Evolutionary conservation across 2,329 filamentous ascomycete genomes (phyloP), one percentile per base, ranked within the genome.

Genomic region (Xylariaceae sp.): DNA sequence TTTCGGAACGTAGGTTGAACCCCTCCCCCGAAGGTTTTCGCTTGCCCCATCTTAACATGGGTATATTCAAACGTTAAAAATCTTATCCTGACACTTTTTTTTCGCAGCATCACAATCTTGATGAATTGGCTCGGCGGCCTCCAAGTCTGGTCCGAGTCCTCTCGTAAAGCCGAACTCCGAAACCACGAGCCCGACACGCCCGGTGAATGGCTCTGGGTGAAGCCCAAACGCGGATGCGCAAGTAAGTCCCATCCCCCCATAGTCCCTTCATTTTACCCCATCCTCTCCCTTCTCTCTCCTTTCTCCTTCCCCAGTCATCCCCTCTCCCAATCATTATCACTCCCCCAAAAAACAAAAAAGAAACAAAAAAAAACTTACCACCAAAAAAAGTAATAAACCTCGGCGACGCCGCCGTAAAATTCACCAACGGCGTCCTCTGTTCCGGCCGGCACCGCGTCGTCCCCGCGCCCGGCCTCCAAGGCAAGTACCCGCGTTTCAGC

Each of bases 61-160:
- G 32, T 30, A 37, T 26, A 6, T 27, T n/a, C 0, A 9, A 6
- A 32, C 42, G 53, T 19, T 19, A 19, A 19, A 19, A 60, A n/a
- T 11, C 8, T 6, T 37, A 37, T 11, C 12, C 8, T 11, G 5
- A 11, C 12, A 1, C 8, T 5, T 5, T 47, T 27, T 40, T 52
- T 40, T 31, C 27, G 27, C 47, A 71, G 68, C 2, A 65, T 73
- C 47, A 73, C 70, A 6, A 55, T 73, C 27, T 61, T 73, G 27
- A 72, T 73, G 66, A 74, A 73, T 56, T 70, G 67, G 67, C 64
- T 72, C 19, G 72, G 70, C 39, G 71, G 72, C 2, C 62, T 73
- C 12, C 71, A 73, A 52, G 67, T 73, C 27, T 70, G 65, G 61
- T 68, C 65, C 2, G 60, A 64, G 42, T 68, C 67, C 3, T 52